These are phyloP conservation scores for Phytopythium helicoides DNA, from an alignment of 352 stramenopile genomes.

Conservation along the genomic window DNA sequence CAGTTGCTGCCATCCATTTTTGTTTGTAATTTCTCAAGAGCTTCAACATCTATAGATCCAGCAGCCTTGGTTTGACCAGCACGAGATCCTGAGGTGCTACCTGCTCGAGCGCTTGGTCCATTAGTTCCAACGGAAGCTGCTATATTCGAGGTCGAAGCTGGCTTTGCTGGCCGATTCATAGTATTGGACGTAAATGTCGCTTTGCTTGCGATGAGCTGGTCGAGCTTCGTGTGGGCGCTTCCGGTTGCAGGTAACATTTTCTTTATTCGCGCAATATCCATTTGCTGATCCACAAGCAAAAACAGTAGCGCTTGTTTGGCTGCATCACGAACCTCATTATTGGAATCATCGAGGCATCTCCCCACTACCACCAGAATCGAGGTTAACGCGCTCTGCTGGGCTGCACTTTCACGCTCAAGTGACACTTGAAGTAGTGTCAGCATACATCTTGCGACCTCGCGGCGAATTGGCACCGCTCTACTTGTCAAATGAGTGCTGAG, in stretches of 20 bases:
- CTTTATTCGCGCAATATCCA: constrained; percentile 52
- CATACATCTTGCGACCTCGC: constrained; percentile 57
- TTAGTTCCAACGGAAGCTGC: background rate
- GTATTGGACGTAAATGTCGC: constrained; percentile 14
- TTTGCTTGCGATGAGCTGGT: constrained; percentile 36
- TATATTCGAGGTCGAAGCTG: background rate
- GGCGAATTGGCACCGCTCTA: constrained; percentile 50
- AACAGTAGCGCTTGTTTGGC: constrained; percentile 65
- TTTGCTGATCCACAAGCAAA: constrained; percentile 30
- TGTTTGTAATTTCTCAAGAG: constrained; percentile 34
- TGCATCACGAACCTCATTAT: constrained; percentile 70
- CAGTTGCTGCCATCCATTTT: constrained; percentile 72
- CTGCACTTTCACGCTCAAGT: background rate
- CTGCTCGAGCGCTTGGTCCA: too few relatives aligned
- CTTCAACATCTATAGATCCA: constrained; percentile 28
- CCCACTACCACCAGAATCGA: constrained; percentile 45
- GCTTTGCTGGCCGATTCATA: constrained; percentile 3
- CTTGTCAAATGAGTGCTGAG: constrained; percentile 37
- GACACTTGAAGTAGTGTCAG: constrained; percentile 45
- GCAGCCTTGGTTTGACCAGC: too few relatives aligned
- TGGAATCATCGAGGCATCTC: constrained; percentile 68
- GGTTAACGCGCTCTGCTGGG: background rate
- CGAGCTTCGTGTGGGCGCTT: constrained; percentile 39
- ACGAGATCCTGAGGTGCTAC: too few relatives aligned
- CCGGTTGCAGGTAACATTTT: constrained; percentile 34